Evolutionary conservation across 1,284 basidiomycete genomes (phyloP).

Genomic region (Flammula alnicola): DNA sequence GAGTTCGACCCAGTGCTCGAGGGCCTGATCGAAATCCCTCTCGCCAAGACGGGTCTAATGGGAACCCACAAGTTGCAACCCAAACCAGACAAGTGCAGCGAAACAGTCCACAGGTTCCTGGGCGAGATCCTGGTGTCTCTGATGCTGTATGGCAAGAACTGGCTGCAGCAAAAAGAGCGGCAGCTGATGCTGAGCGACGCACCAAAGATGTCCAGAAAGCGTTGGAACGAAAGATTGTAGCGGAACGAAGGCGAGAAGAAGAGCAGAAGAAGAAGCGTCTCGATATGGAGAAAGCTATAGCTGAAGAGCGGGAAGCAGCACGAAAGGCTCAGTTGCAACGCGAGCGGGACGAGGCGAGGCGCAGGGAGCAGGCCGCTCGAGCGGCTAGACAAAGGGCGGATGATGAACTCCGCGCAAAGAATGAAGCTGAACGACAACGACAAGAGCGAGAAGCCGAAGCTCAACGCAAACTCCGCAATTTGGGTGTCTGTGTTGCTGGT

Average conservation of each 20-base stretch:
- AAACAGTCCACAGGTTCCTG: background rate
- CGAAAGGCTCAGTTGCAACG: conserved; percentile 32
- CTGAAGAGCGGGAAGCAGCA: conserved; percentile 27
- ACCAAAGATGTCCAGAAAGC: background rate
- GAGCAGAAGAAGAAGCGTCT: conserved; percentile 15
- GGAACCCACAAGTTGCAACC: background rate
- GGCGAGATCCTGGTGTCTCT: conserved; percentile 25
- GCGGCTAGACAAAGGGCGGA: conserved; percentile 31
- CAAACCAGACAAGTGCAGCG: background rate
- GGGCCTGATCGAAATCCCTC: background rate
- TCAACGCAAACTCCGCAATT: conserved; percentile 49
- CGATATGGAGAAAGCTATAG: conserved; percentile 25
- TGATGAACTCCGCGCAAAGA: conserved; percentile 37
- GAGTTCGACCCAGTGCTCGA: conserved; percentile 4
- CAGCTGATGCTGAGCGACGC: conserved; percentile 9
- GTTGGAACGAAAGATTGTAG: conserved; percentile 20
- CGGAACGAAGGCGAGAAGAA: conserved; percentile 23
- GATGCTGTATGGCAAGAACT: conserved; percentile 25
- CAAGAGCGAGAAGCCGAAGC: conserved; percentile 43
- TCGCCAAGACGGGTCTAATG: background rate
- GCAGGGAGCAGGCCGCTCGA: conserved; percentile 30
- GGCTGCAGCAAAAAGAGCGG: conserved; percentile 13
- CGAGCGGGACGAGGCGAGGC: conserved; percentile 32
- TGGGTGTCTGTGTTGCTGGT: conserved; percentile 60
- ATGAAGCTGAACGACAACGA: conserved; percentile 39